Evolutionary conservation across 352 stramenopile species (phyloP).

Genomic region (Peronosclerospora sorghi): DNA sequence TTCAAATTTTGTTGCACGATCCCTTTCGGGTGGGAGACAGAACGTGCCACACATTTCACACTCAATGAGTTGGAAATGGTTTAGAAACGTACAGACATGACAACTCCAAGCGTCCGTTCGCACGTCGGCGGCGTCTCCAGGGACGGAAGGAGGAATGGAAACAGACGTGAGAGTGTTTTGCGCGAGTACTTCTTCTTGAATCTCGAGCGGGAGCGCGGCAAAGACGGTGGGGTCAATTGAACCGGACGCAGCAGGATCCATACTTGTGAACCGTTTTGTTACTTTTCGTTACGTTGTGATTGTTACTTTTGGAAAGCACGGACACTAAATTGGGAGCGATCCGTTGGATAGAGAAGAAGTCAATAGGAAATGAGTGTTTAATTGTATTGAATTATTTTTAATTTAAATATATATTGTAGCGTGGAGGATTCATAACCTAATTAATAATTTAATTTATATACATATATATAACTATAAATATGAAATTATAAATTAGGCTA

Average conservation of each 20-base stretch:
- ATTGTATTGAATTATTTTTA: too few species aligned
- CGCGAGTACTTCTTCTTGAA: slow-evolving; percentile 39
- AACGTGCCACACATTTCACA: slow-evolving; percentile 66
- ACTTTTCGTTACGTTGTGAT: too few species aligned
- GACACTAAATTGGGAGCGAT: too few species aligned
- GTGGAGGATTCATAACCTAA: too few species aligned
- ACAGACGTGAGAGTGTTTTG: background rate
- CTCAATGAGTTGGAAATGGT: slow-evolving; percentile 51
- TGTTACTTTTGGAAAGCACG: too few species aligned
- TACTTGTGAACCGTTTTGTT: too few species aligned
- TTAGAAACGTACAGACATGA: slow-evolving; percentile 69
- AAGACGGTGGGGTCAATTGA: slow-evolving; percentile 40
- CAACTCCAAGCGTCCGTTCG: slow-evolving; percentile 34
- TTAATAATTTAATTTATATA: too few species aligned
- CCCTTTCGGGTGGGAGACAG: slow-evolving; percentile 14
- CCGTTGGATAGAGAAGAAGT: too few species aligned
- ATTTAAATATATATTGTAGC: too few species aligned
- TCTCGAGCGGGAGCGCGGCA: slow-evolving; percentile 37
- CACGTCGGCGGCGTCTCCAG: slow-evolving; percentile 1
- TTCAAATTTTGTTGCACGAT: background rate
- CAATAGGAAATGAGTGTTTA: too few species aligned
- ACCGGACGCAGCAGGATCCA: background rate
- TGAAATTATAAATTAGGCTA: too few species aligned
- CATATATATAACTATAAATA: too few species aligned
- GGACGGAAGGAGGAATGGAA: background rate